These are phyloP conservation scores for Penicillium samsonianum DNA, from an alignment of 495 filamentous ascomycete genomes.

Conservation along the genomic window DNA sequence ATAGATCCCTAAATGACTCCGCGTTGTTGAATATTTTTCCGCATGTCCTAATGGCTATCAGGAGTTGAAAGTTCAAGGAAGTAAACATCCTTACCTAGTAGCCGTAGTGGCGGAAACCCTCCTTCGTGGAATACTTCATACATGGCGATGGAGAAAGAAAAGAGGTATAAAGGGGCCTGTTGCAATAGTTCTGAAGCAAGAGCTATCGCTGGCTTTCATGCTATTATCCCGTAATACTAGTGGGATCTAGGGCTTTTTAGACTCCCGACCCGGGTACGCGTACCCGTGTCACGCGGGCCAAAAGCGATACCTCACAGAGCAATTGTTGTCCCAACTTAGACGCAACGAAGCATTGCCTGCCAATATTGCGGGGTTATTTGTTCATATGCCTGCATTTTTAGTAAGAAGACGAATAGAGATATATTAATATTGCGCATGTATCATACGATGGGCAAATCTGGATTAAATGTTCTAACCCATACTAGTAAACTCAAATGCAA, in stretches of 20 bases:
- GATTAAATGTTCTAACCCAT: neutral
- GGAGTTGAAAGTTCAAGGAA: neutral
- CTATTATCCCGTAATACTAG: too few relatives aligned
- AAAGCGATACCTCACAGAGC: neutral
- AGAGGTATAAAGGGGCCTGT: neutral
- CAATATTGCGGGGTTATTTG: too few relatives aligned
- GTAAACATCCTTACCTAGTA: neutral
- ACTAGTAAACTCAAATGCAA: neutral
- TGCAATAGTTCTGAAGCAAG: too few relatives aligned
- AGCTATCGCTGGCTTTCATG: too few relatives aligned
- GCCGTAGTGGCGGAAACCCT: neutral
- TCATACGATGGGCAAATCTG: neutral
- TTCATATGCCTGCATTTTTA: too few relatives aligned
- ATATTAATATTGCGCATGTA: neutral
- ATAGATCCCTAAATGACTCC: constrained; percentile 13
- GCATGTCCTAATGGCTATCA: constrained; percentile 5
- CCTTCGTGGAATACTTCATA: neutral
- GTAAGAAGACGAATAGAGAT: neutral
- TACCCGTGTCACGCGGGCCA: neutral
- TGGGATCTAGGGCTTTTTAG: neutral
- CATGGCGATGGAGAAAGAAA: neutral
- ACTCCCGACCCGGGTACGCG: neutral
- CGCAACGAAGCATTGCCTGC: too few relatives aligned
- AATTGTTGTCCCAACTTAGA: too few relatives aligned
- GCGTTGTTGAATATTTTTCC: constrained; percentile 12